Conservation (phyloP, 2,329 filamentous ascomycete genomes). For the Alternaria panax region DNA sequence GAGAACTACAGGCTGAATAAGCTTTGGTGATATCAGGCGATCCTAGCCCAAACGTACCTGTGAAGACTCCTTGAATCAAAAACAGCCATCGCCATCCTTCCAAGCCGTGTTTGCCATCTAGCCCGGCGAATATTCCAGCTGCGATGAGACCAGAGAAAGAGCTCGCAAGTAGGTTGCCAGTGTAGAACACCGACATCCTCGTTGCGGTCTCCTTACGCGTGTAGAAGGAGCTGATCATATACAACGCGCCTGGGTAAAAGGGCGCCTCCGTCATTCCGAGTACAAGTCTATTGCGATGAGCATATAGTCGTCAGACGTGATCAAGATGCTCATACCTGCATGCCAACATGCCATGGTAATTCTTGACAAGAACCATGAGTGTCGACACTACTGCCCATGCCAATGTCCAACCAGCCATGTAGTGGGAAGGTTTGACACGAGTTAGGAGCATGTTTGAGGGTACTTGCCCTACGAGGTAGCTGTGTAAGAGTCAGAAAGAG, state of each 20-base stretch:
- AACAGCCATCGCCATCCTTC: conserved; percentile 55
- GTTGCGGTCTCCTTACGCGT: conserved; percentile 46
- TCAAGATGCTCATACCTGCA: conserved; percentile 14
- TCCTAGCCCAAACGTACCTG: conserved; percentile 1
- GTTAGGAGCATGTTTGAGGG: conserved; percentile 55
- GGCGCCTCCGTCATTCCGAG: not conserved
- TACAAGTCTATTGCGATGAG: not conserved
- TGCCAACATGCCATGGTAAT: conserved; percentile 43
- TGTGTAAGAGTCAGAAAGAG: conserved; percentile 28
- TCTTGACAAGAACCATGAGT: conserved; percentile 26
- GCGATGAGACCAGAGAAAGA: conserved; percentile 54
- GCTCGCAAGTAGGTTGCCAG: conserved; percentile 50
- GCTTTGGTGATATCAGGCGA: not conserved
- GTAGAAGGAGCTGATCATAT: conserved; percentile 48
- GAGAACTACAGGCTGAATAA: not conserved
- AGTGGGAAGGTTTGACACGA: conserved; percentile 38
- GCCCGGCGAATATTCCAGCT: conserved; percentile 42
- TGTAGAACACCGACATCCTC: conserved; percentile 46
- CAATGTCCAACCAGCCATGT: conserved; percentile 44
- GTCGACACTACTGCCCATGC: conserved; percentile 47
- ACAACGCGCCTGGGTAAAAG: conserved; percentile 46
- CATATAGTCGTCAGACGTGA: not conserved
- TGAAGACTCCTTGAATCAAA: conserved; percentile 51
- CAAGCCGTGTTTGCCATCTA: conserved; percentile 52
- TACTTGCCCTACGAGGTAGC: conserved; percentile 41